Conservation (phyloP, 345 rosid species). For the Pseudoturritis turrita region DNA sequence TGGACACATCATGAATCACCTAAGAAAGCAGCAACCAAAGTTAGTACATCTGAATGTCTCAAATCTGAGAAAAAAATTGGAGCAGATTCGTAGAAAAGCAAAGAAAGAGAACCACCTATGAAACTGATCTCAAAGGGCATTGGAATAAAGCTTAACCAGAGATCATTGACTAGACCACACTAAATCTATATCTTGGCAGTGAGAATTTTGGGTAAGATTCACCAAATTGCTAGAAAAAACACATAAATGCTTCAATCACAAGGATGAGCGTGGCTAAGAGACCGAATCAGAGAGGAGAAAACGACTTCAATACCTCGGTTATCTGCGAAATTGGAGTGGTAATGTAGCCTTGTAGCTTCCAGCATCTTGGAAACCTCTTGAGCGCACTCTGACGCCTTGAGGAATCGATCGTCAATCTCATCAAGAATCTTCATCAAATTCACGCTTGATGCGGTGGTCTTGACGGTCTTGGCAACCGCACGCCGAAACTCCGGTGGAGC, state of each 20-base stretch:
- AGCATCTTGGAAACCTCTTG: constrained; percentile 83
- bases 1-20: background rate
- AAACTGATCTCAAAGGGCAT: no score
- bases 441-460: constrained; percentile 25
- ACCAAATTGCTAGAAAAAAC: constrained; percentile 13
- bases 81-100: background rate
- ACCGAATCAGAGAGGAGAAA: background rate
- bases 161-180: background rate
- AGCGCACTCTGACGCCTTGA: constrained; percentile 79
- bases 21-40: background rate
- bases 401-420: constrained; percentile 77
- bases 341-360: constrained; percentile 88
- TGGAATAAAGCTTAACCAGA: background rate
- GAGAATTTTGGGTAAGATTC: background rate
- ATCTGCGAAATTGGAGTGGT: constrained; percentile 93
- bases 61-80: background rate
- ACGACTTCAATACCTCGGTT: constrained; percentile 49
- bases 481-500: constrained; percentile 56
- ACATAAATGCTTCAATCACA: background rate
- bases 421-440: constrained; percentile 63
- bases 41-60: no score
- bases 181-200: background rate
- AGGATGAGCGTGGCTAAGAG: background rate
- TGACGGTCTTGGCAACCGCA: constrained; percentile 28
- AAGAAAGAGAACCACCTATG: background rate